Percentiles rank a stretch among this genome's conserved stretches.
phyloP scores from a whole-genome alignment of 768 basidiomycete genomes.

The Agrocybe praecox region DNA sequence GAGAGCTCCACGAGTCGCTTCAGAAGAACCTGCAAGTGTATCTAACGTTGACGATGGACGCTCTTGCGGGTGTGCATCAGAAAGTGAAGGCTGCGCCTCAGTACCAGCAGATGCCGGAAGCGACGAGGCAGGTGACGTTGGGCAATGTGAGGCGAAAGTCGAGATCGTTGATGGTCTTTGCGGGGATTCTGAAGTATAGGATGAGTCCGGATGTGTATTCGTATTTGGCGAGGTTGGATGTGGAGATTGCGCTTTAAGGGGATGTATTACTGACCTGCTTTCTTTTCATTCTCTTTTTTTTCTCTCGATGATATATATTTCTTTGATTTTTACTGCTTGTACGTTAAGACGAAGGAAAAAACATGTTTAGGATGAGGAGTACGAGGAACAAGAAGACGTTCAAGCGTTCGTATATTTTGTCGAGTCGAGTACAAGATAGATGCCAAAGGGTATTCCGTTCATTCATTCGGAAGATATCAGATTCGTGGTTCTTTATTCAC shows the following conservation, averaged over 20 bases:
- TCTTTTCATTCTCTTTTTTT: no score
- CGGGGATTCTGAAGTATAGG: constrained; percentile 84
- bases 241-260: constrained; percentile 70
- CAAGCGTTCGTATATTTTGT: no score
- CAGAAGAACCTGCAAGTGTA: constrained; percentile 90
- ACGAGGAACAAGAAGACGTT: no score
- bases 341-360: no score
- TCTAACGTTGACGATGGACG: constrained; percentile 90
- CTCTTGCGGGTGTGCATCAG: constrained; percentile 80
- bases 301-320: no score
- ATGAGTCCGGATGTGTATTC: constrained; percentile 91
- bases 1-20: constrained; percentile 81
- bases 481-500: no score
- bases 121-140: constrained; percentile 77
- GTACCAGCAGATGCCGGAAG: constrained; percentile 79
- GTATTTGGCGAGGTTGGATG: constrained; percentile 82
- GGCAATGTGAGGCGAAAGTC: constrained; percentile 75
- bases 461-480: no score
- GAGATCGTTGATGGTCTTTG: constrained; percentile 85
- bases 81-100: constrained; percentile 69
- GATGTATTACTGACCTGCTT: no score
- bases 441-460: no score
- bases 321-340: no score
- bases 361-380: no score
- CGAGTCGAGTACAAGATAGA: no score